phyloP scores from a whole-genome alignment of 1,139 yeast genomes.

The Blastobotrys ciferrii region DNA sequence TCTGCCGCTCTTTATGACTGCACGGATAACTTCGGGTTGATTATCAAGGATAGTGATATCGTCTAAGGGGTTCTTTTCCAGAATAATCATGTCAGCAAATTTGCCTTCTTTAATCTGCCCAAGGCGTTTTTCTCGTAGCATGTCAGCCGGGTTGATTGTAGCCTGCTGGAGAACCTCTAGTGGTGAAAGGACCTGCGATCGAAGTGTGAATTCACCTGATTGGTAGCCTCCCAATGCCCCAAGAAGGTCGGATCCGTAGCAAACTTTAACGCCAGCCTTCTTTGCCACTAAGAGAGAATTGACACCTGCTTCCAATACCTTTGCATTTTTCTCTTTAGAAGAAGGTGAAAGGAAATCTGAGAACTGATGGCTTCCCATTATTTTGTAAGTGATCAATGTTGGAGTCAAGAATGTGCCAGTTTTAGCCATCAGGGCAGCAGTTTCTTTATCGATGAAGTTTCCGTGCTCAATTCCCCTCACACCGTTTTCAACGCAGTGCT shows the following conservation, averaged over 20 bases:
- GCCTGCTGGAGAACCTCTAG: constrained; percentile 9
- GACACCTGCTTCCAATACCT: constrained; percentile 9
- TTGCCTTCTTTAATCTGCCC: constrained; percentile 11
- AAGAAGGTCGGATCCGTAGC: constrained; percentile 11
- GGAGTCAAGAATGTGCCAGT: constrained; percentile 9
- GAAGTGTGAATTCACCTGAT: constrained; percentile 11
- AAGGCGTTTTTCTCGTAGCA: constrained; percentile 8
- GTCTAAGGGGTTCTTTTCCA: constrained; percentile 10
- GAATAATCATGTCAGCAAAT: constrained; percentile 9
- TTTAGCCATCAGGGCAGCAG: constrained; percentile 13
- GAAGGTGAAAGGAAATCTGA: constrained; percentile 9
- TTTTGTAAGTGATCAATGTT: constrained; percentile 10
- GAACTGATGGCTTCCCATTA: constrained; percentile 12
- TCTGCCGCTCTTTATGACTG: constrained; percentile 8
- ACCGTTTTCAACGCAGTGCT: constrained; percentile 7
- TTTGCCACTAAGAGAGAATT: constrained; percentile 8
- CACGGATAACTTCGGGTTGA: constrained; percentile 6
- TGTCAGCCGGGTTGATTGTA: constrained; percentile 11
- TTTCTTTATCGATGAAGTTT: constrained; percentile 10
- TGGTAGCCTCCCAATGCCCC: constrained; percentile 11
- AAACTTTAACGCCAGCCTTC: constrained; percentile 10
- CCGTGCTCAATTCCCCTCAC: constrained; percentile 11
- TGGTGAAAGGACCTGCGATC: constrained; percentile 4
- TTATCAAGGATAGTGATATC: constrained; percentile 10
- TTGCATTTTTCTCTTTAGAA: constrained; percentile 5